These are phyloP conservation scores for Penicillium desertorum DNA, from an alignment of 495 filamentous ascomycete genomes.

Conservation along the genomic window DNA sequence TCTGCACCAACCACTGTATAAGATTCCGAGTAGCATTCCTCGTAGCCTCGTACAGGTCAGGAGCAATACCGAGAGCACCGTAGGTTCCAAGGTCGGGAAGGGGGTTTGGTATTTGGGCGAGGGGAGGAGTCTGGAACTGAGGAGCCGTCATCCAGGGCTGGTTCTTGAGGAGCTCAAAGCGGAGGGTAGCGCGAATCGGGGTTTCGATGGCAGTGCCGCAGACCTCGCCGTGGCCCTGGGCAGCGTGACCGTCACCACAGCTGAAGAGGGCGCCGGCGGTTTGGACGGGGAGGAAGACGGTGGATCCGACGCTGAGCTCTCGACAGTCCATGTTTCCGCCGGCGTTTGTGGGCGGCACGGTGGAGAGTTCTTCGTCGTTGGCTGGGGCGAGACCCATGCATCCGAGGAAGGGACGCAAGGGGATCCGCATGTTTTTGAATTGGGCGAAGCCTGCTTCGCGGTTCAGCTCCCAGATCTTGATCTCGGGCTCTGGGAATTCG, in stretches of 20 bases:
- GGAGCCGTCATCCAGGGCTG: slow-evolving; percentile 45
- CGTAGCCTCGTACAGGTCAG: slow-evolving; percentile 45
- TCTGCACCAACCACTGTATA: slow-evolving; percentile 46
- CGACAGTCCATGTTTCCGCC: slow-evolving; percentile 55
- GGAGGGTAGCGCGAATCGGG: slow-evolving; percentile 46
- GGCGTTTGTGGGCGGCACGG: slow-evolving; percentile 51
- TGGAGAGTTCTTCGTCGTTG: slow-evolving; percentile 42
- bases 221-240: slow-evolving; percentile 54
- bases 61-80: slow-evolving; percentile 45
- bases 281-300: slow-evolving; percentile 49
- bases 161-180: slow-evolving; percentile 46
- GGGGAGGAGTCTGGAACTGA: slow-evolving; percentile 42
- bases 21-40: slow-evolving; percentile 44
- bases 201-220: slow-evolving; percentile 57
- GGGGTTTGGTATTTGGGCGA: slow-evolving; percentile 26
- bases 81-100: slow-evolving; percentile 43
- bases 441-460: slow-evolving; percentile 37
- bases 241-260: slow-evolving; percentile 56
- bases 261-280: slow-evolving; percentile 51
- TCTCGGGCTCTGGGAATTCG: slow-evolving; percentile 42
- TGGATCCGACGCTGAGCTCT: slow-evolving; percentile 44
- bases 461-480: slow-evolving; percentile 52
- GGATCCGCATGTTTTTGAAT: slow-evolving; percentile 47
- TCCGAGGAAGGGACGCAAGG: slow-evolving; percentile 51
- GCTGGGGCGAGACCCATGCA: slow-evolving; percentile 52